Conservation (phyloP, 139 green algal genomes). For the Chlamydomonas sp. region DNA sequence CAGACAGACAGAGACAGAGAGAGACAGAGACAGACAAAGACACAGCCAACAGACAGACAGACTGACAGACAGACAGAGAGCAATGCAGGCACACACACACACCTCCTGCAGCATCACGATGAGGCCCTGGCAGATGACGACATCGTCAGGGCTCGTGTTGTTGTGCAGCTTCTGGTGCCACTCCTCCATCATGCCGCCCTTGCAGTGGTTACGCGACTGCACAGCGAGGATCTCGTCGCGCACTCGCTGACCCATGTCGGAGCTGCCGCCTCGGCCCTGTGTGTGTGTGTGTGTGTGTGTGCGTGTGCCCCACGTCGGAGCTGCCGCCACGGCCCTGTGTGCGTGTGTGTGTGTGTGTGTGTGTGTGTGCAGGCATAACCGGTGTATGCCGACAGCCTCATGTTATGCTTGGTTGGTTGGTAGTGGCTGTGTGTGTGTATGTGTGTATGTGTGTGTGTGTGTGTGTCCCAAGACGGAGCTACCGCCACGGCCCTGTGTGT, state of each 20-base stretch:
- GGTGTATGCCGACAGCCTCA: no score
- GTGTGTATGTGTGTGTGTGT: no score
- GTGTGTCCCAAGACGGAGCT: no score
- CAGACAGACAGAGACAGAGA: neutral
- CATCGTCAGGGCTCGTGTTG: conserved; percentile 72
- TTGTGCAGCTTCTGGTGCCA: conserved; percentile 87
- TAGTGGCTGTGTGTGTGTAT: no score
- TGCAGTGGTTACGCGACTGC: conserved; percentile 33
- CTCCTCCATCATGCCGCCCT: conserved; percentile 66
- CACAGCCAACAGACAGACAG: no score
- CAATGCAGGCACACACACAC: neutral
- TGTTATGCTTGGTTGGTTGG: no score
- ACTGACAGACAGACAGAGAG: neutral
- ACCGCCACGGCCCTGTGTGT: no score
- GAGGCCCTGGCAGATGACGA: conserved; percentile 67
- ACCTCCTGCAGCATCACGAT: conserved; percentile 17
- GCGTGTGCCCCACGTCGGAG: no score
- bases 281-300: no score
- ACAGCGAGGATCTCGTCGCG: conserved; percentile 65
- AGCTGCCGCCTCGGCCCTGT: conserved; percentile 12
- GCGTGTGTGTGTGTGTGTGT: no score
- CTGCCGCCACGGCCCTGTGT: no score
- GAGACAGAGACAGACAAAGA: neutral
- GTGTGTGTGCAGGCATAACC: no score
- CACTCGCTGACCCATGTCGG: conserved; percentile 65